These are phyloP conservation scores for Cnidoscolus chayamansa DNA, from an alignment of 441 rosid species.

Conservation along the genomic window DNA sequence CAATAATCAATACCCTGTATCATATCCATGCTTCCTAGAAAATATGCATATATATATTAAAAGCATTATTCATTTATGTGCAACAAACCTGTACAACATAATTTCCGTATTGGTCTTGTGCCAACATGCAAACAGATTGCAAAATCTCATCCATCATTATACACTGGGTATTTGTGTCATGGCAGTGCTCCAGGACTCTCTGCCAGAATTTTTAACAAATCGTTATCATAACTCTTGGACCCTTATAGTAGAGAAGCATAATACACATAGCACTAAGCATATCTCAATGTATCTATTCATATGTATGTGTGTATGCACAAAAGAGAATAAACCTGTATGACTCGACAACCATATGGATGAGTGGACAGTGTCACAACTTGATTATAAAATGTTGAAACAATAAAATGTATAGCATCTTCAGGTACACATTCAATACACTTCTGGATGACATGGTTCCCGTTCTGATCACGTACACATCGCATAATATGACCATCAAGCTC, in stretches of 20 bases:
- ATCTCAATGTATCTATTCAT: neutral
- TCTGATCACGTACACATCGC: conserved; percentile 88
- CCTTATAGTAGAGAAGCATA: neutral
- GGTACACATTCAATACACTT: conserved; percentile 86
- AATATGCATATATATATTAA: neutral
- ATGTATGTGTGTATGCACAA: neutral
- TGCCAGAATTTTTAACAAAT: conserved; percentile 31
- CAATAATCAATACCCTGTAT: neutral
- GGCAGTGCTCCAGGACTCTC: conserved; percentile 79
- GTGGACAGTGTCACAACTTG: conserved; percentile 69
- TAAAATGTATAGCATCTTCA: conserved; percentile 62
- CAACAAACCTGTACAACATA: conserved; percentile 76
- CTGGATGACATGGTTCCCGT: conserved; percentile 83
- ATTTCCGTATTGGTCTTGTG: conserved; percentile 81
- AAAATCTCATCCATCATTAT: conserved; percentile 66
- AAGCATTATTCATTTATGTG: neutral
- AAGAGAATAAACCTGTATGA: conserved; percentile 51
- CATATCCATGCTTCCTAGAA: neutral
- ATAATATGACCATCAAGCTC: conserved; percentile 72
- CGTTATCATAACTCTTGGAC: neutral
- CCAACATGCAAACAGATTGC: conserved; percentile 63
- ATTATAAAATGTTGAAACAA: conserved; percentile 64
- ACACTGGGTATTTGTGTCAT: conserved; percentile 53
- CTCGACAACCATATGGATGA: conserved; percentile 90
- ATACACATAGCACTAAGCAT: too few species aligned